Base-by-base conservation (phyloP, 495 filamentous ascomycete species). In the Aspergillus leporis region DNA sequence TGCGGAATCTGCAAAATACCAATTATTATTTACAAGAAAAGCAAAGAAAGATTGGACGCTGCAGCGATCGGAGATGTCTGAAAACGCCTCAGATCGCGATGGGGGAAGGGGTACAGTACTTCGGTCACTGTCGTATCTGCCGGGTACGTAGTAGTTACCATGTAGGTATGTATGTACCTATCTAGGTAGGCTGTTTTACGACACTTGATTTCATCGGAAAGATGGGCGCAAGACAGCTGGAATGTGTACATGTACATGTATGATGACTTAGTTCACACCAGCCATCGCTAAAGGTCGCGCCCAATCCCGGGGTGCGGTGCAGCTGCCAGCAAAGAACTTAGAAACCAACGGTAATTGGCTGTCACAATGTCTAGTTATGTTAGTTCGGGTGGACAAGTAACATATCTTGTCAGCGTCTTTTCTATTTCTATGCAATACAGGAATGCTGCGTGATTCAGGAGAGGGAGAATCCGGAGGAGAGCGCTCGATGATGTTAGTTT, bases 271-370 rank as follows among this genome's bases (percentile, higher is more conserved):
- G 19, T 21, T 23, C 43, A 47, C 12, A 12, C 43, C 43, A 22
- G 43, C 43, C 43, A 47, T 47, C 5, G 36, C 10, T 12, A 40
- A 40, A 9, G 36, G 36, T 12, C 36, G 43, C 43, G 43, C 43
- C 43, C 43, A 47, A 47, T 41, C 43, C 43, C 19, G 43, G 43
- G 43, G 43, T 47, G 43, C 43, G 43, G 43, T 47, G 43, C 43
- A 47, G 43, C 43, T 47, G 43, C 21, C 43, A 47, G 8, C 43
- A 10, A 21, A 22, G 43, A 23, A 7, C 19, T n/a, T 22, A 12
- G 13, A 23, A 23, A 8, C 4, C 4, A 47, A 22, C 14, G 38
- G 38, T 41, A 41, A 23, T 47, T 47, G 40, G 40, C 14, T 14
- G 43, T 47, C 19, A 47, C 19, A 41, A 18, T 10, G 43, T n/a